Evolutionary conservation across 495 filamentous ascomycete species (phyloP), one percentile per base, ranked within the genome.

Genomic region (Oidiodendron maius): DNA sequence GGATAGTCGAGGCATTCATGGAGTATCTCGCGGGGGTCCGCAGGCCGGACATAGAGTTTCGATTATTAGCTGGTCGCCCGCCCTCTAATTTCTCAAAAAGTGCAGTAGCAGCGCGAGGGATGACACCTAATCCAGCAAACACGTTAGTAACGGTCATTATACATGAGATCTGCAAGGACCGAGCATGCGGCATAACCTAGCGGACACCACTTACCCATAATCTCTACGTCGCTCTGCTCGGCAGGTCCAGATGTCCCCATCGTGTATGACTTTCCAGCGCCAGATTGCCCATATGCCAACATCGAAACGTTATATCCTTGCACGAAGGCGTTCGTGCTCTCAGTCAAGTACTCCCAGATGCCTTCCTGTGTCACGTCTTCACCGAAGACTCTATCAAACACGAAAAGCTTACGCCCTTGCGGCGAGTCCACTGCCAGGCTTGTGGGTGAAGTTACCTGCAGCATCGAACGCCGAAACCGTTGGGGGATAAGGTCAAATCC

Each of bases 301-400:
- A 99, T 80, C 11, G 93, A 99, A 56, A 99, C 93, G 83, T 99
- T 99, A 75, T 96, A 99, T 32, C 93, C 93, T 63, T 95, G 87
- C 6, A 94, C 64, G 64, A 99, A 99, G 1, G 90, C 89, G 63
- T 74, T 79, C 48, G 96, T 84, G 61, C 89, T 95, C 52, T 97
- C 94, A 55, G 77, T 78, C 26, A 99, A 70, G 58, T 99, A 99
- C 18, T 95, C 87, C 90, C 91, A 99, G 32, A 99, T 68, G 39
- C 90, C 91, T 54, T 91, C 87, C 64, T 99, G 93, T 34, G 79
- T 74, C 12, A 89, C 72, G 3, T 91, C 84, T 58, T 89, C 83
- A 8, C 83, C 80, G 60, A 99, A 97, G 1, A 99, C 91, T 43
- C 88, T 78, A 66, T 99, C 93, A 64, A 97, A 97, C 16, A 95